Percentiles rank a stretch among this genome's conserved stretches.
Conservation (phyloP, 129 eudicot species). For the Glebionis coronaria region DNA sequence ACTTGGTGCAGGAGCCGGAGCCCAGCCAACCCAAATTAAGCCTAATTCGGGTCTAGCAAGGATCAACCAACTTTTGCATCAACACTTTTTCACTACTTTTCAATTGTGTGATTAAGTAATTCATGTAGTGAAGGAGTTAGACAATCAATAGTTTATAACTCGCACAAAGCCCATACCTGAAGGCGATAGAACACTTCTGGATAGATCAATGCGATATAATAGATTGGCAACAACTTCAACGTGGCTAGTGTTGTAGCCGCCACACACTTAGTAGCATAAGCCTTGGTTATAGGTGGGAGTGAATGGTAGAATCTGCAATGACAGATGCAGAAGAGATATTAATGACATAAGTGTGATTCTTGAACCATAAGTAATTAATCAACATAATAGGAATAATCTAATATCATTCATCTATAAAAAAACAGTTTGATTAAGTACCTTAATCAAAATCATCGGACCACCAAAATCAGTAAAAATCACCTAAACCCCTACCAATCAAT, state of each 20-base stretch:
- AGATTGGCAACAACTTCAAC: conserved; percentile 40
- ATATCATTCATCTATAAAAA: no score
- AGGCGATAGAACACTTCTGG: conserved; percentile 39
- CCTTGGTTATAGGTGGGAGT: conserved; percentile 84
- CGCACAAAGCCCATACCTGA: conserved; percentile 44
- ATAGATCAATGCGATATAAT: conserved; percentile 44
- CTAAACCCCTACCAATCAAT: no score
- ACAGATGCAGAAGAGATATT: background rate
- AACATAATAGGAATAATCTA: no score
- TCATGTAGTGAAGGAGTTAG: background rate
- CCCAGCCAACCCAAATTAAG: no score
- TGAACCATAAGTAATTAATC: background rate
- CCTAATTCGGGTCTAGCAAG: no score
- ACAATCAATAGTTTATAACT: background rate
- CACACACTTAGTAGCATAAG: conserved; percentile 73
- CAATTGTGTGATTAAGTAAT: background rate
- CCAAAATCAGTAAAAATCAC: no score
- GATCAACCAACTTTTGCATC: no score
- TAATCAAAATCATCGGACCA: no score
- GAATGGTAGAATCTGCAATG: conserved; percentile 58
- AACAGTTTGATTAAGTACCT: no score
- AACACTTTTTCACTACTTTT: background rate
- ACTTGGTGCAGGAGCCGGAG: no score
- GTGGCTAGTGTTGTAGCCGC: conserved; percentile 47
- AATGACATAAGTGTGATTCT: background rate